A percentile compares a stretch with the other conserved stretches of the same genome.
Conservation (phyloP, 495 filamentous ascomycete genomes). For the Podospora pseudoanserina region DNA sequence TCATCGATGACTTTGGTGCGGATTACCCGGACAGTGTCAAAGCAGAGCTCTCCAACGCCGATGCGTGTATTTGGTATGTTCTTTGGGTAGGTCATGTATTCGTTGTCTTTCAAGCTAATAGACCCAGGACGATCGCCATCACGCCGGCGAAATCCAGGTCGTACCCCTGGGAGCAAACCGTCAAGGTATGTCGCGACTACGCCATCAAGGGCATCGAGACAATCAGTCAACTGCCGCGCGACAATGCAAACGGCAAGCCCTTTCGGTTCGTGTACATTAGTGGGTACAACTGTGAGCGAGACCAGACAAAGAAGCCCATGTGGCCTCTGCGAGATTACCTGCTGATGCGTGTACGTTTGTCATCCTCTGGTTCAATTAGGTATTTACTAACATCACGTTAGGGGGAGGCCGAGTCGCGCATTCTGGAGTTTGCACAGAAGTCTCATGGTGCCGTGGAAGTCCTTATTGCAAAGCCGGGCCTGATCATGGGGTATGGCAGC, state of each 20-base stretch:
- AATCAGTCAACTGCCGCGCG: conserved; percentile 26
- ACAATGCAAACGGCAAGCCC: conserved; percentile 11
- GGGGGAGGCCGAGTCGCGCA: conserved; percentile 40
- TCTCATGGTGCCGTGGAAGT: conserved; percentile 32
- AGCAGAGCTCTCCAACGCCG: conserved; percentile 42
- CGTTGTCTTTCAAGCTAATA: not conserved
- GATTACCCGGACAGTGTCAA: conserved; percentile 41
- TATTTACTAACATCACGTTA: not conserved
- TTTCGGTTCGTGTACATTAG: conserved; percentile 51
- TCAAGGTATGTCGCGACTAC: conserved; percentile 44
- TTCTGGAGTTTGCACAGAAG: conserved; percentile 39
- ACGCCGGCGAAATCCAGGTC: conserved; percentile 36
- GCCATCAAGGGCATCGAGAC: conserved; percentile 39
- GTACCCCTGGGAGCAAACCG: conserved; percentile 36
- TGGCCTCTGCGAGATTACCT: conserved; percentile 36
- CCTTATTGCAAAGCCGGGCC: conserved; percentile 42
- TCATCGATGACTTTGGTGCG: conserved; percentile 40
- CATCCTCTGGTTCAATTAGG: not conserved
- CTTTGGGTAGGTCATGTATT: not conserved
- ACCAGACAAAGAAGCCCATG: conserved; percentile 37
- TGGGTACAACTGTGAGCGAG: conserved; percentile 37
- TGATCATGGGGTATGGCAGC: conserved; percentile 30
- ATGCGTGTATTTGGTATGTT: conserved; percentile 50
- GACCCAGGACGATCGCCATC: conserved; percentile 35
- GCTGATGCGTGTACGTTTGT: conserved; percentile 32